Base-by-base conservation (phyloP, 2,329 filamentous ascomycete genomes). In the Talaromyces sp. region DNA sequence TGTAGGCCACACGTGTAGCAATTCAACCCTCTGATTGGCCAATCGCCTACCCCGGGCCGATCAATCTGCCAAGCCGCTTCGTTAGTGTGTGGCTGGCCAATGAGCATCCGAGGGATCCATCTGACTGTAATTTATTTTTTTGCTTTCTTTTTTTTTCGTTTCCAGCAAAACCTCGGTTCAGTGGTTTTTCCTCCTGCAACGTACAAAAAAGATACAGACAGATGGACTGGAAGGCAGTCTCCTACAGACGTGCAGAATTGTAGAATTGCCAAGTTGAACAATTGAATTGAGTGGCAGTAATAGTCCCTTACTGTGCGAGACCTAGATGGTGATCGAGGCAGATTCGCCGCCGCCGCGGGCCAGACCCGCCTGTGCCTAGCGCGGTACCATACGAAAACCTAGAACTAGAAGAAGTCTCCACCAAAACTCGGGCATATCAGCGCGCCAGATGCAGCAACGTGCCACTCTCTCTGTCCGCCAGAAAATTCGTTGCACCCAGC, bases 371-470 rank as follows among this genome's bases (percentile, higher is more conserved):
- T 28, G 45, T 33, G n/a, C 28, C 43, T 57, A 39, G 46, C 28
- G 36, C n/a, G 17, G 37, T 13, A 21, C n/a, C 19, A 13, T 36
- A 50, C 22, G 21, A 33, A 25, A 37, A 28, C 51, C 13, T 6
- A 19, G 35, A n/a, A n/a, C n/a, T n/a, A n/a, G n/a, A n/a, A n/a
- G n/a, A n/a, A n/a, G n/a, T n/a, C n/a, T n/a, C n/a, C n/a, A n/a
- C n/a, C n/a, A n/a, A n/a, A n/a, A n/a, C 33, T 52, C 48, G 48
- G 39, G 36, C 48, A 53, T 59, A 59, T 59, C 57, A 59, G 57
- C 57, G 53, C 31, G 5, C 43, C 28, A 31, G 22, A 56, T 51
- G 21, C 53, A 54, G 53, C 21, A 59, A 59, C 57, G 57, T 59
- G 57, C 52, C 45, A 10, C 51, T 50, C n/a, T 15, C 15, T 15